phyloP scores from a whole-genome alignment of 225 moss, liverwort and hornwort species.

The Rhytidiadelphus loreus region DNA sequence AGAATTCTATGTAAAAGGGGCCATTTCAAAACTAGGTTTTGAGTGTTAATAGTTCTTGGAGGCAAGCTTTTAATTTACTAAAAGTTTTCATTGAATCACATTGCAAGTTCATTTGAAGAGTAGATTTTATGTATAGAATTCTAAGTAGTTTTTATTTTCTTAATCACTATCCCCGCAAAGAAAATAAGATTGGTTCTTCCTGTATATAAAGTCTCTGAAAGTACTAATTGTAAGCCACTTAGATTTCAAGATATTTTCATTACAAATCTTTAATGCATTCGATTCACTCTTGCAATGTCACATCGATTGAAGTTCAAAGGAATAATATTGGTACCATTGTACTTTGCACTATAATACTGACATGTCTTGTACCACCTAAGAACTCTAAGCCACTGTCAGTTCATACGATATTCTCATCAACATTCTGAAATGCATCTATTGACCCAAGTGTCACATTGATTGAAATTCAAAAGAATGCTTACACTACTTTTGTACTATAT shows the following conservation, averaged over 20 bases:
- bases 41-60: no score
- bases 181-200: no score
- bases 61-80: no score
- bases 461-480: neutral
- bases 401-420: neutral
- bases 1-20: no score
- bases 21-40: no score
- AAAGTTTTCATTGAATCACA: no score
- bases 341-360: rapidly evolving
- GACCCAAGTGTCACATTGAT: neutral
- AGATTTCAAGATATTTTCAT: no score
- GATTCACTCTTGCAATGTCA: rapidly evolving
- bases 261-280: neutral
- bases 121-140: no score
- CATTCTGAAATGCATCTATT: neutral
- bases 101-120: no score
- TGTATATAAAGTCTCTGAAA: neutral
- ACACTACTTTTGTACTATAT: neutral
- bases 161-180: no score
- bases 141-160: no score
- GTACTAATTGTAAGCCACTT: rapidly evolving
- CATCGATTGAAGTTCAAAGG: neutral
- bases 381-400: neutral
- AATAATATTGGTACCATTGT: neutral
- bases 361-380: neutral